Evolutionary conservation across 2,329 filamentous ascomycete species (phyloP).

Genomic region (Cercospora canescens): DNA sequence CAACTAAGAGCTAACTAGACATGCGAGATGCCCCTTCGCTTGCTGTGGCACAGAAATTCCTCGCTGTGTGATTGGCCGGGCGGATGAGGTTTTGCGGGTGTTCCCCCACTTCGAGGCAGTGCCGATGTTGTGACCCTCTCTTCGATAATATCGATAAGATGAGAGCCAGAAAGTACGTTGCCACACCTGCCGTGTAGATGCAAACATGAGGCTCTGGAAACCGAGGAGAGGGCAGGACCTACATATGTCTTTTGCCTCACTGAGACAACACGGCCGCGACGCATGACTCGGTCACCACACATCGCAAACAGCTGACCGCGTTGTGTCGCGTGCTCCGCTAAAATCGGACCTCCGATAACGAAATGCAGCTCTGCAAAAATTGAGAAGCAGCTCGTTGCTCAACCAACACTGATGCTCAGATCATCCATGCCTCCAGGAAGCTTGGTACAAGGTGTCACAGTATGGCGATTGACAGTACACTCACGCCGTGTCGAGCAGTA

Average conservation of each 20-base stretch:
- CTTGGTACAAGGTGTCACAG: not conserved
- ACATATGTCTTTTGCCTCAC: not conserved
- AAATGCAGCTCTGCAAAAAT: not conserved
- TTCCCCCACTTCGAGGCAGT: not conserved
- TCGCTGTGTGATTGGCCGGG: constrained; percentile 1
- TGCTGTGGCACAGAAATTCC: not conserved
- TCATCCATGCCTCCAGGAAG: not conserved
- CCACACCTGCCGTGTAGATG: not conserved
- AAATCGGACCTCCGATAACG: not conserved
- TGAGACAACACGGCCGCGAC: not conserved
- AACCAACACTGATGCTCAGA: not conserved
- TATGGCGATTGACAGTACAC: too few species aligned
- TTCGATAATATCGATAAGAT: not conserved
- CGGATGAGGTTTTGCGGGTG: not conserved
- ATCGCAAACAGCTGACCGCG: not conserved
- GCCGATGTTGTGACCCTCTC: not conserved
- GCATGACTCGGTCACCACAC: not conserved
- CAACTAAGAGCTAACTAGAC: not conserved
- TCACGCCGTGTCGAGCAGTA: too few species aligned
- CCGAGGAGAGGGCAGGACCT: not conserved
- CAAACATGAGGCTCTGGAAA: not conserved
- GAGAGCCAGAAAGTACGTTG: not conserved
- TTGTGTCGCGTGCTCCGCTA: not conserved
- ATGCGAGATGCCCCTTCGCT: constrained; percentile 7
- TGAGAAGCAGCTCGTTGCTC: not conserved